Base-by-base conservation (phyloP, 129 eudicot genomes). In the Arctium minus region DNA sequence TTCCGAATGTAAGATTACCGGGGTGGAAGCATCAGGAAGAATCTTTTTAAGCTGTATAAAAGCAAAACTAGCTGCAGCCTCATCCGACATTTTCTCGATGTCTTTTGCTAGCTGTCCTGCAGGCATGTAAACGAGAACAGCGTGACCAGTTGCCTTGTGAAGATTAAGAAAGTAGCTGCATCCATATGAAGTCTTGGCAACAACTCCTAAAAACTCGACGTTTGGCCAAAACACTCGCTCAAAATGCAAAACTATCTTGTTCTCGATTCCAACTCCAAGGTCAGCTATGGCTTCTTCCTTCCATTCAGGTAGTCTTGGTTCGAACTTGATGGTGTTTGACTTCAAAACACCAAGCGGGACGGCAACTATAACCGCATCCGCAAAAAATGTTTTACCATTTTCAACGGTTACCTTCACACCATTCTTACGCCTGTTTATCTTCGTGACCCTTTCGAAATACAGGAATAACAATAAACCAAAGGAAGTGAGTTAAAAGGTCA, bases 171-270 rank as follows among this genome's bases (percentile, higher is more conserved):
- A 96, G 82, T 96, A 96, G 84, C 99, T 93, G 86, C 99, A 96
- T 65, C 71, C 89, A 42, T 92, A 89, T 18, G 98, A 85, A n/a
- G 96, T 91, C 72, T 90, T 96, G 1, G 98, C 88, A 85, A 96
- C 99, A 10, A 96, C 99, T 80, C 99, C 99, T 85, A 96, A 77
- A 85, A 96, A 96, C 91, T 96, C 99, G 31, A 96, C 99, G 72
- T 93, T 96, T 37, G 99, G 99, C 98, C 98, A 96, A 84, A 96
- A 96, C 13, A 96, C 98, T 60, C 80, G 82, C 36, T 93, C 93
- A 70, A 96, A 96, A 89, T 93, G 97, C 89, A 96, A 80, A 22
- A 86, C 79, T 29, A 96, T 92, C 88, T 96, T 96, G 86, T 96
- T 96, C 85, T 96, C 99, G 10, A 93, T 87, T 79, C 99, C 99